Evolutionary conservation across 2,329 filamentous ascomycete species (phyloP).

Genomic region (Epichloe sibirici): DNA sequence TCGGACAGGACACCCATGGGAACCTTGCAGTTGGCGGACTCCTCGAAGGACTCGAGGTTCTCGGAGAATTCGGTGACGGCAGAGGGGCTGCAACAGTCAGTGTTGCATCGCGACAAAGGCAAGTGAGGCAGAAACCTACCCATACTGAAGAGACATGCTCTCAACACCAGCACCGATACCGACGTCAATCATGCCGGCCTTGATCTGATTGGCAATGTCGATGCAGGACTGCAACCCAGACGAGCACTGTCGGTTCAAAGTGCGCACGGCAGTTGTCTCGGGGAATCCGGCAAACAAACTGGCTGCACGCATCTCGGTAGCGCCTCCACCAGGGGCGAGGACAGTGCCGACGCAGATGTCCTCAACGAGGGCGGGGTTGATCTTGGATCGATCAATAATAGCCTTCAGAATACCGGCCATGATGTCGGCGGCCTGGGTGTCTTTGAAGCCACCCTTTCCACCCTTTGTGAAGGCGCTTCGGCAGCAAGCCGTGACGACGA

Average conservation of each 20-base stretch:
- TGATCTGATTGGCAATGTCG: conserved; percentile 89
- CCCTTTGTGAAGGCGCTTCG: conserved; percentile 88
- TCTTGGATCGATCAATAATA: conserved; percentile 71
- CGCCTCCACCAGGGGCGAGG: conserved; percentile 82
- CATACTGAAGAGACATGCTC: conserved; percentile 91
- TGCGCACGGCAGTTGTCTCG: conserved; percentile 69
- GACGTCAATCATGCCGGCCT: conserved; percentile 83
- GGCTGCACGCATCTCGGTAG: conserved; percentile 92
- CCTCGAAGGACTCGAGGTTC: conserved; percentile 65
- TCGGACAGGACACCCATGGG: conserved; percentile 92
- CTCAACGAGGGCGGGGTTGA: conserved; percentile 79
- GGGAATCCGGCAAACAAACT: conserved; percentile 86
- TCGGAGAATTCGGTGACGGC: conserved; percentile 92
- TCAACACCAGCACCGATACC: conserved; percentile 92
- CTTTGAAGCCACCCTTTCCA: conserved; percentile 90
- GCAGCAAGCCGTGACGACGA: conserved; percentile 86
- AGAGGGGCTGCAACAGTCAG: conserved; percentile 42
- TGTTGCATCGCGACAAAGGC: neutral
- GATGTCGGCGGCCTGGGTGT: conserved; percentile 77
- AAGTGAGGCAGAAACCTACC: conserved; percentile 37
- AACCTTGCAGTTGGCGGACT: conserved; percentile 92
- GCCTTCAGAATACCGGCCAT: conserved; percentile 73
- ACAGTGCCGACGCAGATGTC: conserved; percentile 89
- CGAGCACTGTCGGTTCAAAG: conserved; percentile 88
- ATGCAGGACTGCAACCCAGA: conserved; percentile 85